phyloP scores from a whole-genome alignment of 148 eudicot species.

The Chenopodium berlandieri region DNA sequence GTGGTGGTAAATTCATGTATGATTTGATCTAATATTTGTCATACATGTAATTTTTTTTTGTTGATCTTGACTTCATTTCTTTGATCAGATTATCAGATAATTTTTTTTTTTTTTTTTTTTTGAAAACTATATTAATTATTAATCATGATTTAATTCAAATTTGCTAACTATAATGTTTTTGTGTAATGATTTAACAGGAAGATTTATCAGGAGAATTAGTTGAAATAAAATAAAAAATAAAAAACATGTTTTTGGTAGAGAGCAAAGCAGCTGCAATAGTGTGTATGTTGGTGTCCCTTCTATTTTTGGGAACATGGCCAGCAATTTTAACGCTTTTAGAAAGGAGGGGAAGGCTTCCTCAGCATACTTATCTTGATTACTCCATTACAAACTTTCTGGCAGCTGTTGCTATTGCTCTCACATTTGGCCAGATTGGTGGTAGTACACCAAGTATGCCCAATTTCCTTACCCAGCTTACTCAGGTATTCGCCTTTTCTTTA shows the following conservation, averaged over 20 bases:
- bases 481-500: constrained; percentile 36
- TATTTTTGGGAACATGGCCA: constrained; percentile 93
- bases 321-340: constrained; percentile 74
- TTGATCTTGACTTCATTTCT: too few relatives aligned
- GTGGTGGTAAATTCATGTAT: too few relatives aligned
- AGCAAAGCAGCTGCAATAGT: constrained; percentile 34
- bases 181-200: neutral
- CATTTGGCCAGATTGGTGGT: constrained; percentile 74
- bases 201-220: neutral
- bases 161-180: neutral
- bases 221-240: neutral
- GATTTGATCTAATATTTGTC: too few relatives aligned
- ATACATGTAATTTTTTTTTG: too few relatives aligned
- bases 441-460: constrained; percentile 54
- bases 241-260: constrained; percentile 36
- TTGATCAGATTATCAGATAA: too few relatives aligned
- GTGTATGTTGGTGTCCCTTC: constrained; percentile 35
- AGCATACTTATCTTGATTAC: constrained; percentile 88
- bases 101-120: too few relatives aligned
- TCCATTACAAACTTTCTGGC: constrained; percentile 77
- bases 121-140: too few relatives aligned
- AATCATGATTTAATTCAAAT: too few relatives aligned
- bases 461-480: constrained; percentile 72
- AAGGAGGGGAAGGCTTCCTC: constrained; percentile 88
- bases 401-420: constrained; percentile 75